Conservation (phyloP, 176 grass and related monocot species). For the Areca catechu region DNA sequence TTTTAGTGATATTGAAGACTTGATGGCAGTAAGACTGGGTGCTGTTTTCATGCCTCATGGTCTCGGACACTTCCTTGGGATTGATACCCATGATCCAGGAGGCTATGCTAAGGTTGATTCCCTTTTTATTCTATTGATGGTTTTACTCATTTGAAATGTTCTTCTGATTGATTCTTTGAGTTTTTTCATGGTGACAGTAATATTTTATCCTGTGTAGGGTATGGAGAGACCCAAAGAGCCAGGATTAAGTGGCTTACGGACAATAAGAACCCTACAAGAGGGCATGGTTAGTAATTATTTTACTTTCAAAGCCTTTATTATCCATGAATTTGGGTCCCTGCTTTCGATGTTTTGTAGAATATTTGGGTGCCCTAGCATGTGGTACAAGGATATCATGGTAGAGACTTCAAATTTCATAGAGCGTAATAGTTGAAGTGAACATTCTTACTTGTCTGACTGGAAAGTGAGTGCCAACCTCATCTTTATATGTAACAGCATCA, state of each 20-base stretch:
- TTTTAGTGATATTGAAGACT: constrained; percentile 66
- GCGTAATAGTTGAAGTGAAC: too few species aligned
- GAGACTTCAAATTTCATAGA: too few species aligned
- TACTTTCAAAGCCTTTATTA: neutral
- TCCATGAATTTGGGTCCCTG: neutral
- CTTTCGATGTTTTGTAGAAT: too few species aligned
- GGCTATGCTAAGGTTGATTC: constrained; percentile 63
- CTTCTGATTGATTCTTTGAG: neutral
- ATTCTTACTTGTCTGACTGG: too few species aligned
- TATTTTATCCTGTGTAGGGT: constrained; percentile 40
- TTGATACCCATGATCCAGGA: constrained; percentile 96
- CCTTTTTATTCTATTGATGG: neutral
- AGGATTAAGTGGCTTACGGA: constrained; percentile 71
- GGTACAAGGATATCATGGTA: too few species aligned
- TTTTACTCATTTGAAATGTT: neutral
- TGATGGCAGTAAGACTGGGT: constrained; percentile 80
- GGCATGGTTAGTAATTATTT: constrained; percentile 69
- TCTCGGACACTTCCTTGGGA: constrained; percentile 94
- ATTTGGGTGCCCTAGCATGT: too few species aligned
- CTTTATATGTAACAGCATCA: too few species aligned
- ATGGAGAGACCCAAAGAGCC: constrained; percentile 78
- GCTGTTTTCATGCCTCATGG: constrained; percentile 96
- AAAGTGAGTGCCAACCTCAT: too few species aligned
- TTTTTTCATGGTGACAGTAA: neutral
- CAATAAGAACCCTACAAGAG: constrained; percentile 61